These are phyloP conservation scores for Byssoonygena ceratinophila DNA, from an alignment of 2,329 filamentous ascomycete genomes.

Conservation along the genomic window DNA sequence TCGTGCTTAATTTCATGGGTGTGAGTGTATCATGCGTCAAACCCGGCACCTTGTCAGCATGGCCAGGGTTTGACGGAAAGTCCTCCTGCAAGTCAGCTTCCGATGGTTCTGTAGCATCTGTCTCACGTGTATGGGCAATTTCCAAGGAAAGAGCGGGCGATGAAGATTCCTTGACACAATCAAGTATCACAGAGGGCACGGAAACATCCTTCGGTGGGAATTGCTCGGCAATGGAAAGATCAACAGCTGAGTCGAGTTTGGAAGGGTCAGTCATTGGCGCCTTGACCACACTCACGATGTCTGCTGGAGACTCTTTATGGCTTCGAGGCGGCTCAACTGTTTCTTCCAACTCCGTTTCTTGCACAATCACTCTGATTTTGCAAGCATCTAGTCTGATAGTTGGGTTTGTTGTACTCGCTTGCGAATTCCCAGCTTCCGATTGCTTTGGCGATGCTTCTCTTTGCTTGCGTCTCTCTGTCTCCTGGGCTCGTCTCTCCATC, in stretches of 20 bases:
- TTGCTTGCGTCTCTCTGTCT: constrained; percentile 13
- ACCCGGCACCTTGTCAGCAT: background rate
- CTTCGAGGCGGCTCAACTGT: background rate
- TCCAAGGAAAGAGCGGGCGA: background rate
- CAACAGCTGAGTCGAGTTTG: constrained; percentile 15
- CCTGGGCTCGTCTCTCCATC: constrained; percentile 36
- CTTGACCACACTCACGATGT: background rate
- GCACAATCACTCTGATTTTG: background rate
- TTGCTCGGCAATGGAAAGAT: constrained; percentile 6
- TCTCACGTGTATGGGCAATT: background rate
- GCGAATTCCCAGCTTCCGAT: background rate
- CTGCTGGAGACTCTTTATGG: background rate
- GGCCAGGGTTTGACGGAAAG: background rate
- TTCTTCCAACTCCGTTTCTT: background rate
- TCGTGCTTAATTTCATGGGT: background rate
- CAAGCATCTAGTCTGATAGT: background rate
- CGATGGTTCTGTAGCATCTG: background rate
- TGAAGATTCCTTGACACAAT: background rate
- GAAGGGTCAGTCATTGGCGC: constrained; percentile 5
- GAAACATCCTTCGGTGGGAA: background rate
- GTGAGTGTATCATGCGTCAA: background rate
- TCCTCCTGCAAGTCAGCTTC: background rate
- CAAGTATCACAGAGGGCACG: background rate
- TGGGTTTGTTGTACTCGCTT: background rate
- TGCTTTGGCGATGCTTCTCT: background rate